Evolutionary conservation across 108 stramenopile species (phyloP).

Genomic region (Epithemia pelagica): DNA sequence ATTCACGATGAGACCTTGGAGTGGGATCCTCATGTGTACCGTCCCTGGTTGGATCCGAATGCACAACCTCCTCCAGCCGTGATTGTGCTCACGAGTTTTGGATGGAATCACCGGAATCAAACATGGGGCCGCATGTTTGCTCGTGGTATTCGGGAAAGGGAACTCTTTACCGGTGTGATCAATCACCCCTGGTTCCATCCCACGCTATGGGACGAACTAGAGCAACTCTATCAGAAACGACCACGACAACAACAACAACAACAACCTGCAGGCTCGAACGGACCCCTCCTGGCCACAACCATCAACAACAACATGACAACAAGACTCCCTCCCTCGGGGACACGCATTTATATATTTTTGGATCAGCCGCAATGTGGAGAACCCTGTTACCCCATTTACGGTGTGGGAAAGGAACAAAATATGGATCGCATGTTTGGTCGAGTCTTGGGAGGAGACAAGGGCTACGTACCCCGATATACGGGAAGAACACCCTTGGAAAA

Average conservation of each 20-base stretch:
- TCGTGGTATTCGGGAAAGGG: no score
- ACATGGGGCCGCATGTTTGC: neutral
- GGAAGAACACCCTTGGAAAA: neutral
- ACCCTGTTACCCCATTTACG: conserved; percentile 29
- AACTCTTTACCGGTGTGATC: conserved; percentile 17
- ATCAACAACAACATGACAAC: no score
- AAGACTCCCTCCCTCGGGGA: neutral
- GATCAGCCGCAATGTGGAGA: conserved; percentile 28
- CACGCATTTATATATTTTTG: conserved; percentile 26
- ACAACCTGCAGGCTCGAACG: no score
- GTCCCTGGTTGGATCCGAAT: no score
- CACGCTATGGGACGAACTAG: conserved; percentile 27
- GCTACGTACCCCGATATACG: no score
- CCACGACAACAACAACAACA: no score
- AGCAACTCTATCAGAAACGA: conserved; percentile 1
- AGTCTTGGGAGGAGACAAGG: no score
- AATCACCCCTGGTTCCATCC: conserved; percentile 44
- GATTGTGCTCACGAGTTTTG: conserved; percentile 22
- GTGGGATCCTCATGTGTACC: no score
- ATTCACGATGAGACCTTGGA: no score
- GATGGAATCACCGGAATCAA: conserved; percentile 34
- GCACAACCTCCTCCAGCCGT: conserved; percentile 5
- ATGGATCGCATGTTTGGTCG: conserved; percentile 10
- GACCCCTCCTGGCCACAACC: no score
- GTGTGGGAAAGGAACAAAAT: neutral